Conservation (phyloP, 192 early-diverging fungal genomes). For the Chytriomyces hyalinus region DNA sequence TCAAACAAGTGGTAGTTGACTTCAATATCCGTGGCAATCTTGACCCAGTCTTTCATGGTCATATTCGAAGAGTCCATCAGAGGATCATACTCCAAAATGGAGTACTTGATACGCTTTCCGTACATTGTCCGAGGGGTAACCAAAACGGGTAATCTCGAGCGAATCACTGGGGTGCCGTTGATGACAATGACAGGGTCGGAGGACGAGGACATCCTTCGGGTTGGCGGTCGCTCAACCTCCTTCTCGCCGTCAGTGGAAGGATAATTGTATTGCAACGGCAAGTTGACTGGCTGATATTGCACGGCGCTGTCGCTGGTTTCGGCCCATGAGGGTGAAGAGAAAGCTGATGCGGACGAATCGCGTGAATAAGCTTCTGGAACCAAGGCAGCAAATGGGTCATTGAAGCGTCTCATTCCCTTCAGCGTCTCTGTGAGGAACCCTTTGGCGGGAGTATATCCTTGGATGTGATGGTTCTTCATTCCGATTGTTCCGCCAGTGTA, state of each 20-base stretch:
- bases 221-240: constrained; percentile 4
- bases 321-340: constrained; percentile 3
- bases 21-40: constrained; percentile 96
- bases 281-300: constrained; percentile 47
- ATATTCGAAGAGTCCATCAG: constrained; percentile 96
- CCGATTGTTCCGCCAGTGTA: constrained; percentile 97
- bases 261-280: constrained; percentile 42
- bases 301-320: constrained; percentile 23
- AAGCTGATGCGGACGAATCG: background rate
- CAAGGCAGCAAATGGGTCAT: constrained; percentile 54
- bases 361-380: constrained; percentile 3
- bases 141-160: constrained; percentile 59
- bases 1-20: constrained; percentile 91
- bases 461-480: constrained; percentile 62
- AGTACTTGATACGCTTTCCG: constrained; percentile 91
- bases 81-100: constrained; percentile 93
- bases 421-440: constrained; percentile 84
- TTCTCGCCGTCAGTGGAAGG: background rate
- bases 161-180: constrained; percentile 51
- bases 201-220: background rate
- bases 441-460: constrained; percentile 59
- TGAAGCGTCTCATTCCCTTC: constrained; percentile 78
- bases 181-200: constrained; percentile 33
- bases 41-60: constrained; percentile 86
- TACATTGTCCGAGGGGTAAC: constrained; percentile 89